phyloP scores from a whole-genome alignment of 495 filamentous ascomycete genomes.

The Xylaria venustula region DNA sequence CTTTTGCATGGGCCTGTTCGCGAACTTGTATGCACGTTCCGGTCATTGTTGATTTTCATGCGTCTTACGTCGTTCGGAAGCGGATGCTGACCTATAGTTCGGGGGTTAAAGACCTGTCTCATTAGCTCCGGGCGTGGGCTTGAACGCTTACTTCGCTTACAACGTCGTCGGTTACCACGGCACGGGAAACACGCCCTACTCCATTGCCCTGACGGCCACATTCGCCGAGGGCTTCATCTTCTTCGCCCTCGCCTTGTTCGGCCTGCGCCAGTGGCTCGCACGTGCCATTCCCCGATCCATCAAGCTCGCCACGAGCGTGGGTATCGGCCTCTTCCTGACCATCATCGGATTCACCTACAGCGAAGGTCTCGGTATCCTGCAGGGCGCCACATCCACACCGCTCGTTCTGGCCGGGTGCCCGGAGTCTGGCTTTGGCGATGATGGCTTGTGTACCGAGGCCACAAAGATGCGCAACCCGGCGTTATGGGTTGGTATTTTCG shows the following conservation, averaged over 20 bases:
- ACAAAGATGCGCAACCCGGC: conserved; percentile 73
- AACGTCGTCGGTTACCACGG: conserved; percentile 78
- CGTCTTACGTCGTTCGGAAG: not conserved
- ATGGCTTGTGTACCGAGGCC: conserved; percentile 49
- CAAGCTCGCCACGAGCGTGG: conserved; percentile 79
- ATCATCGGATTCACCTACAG: conserved; percentile 77
- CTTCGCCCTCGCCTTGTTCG: conserved; percentile 64
- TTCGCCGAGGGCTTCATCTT: conserved; percentile 82
- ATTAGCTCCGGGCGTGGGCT: conserved; percentile 77
- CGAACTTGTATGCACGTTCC: conserved; percentile 50
- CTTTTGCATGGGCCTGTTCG: conserved; percentile 74
- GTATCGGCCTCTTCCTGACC: conserved; percentile 78
- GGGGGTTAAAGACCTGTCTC: conserved; percentile 62
- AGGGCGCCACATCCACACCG: conserved; percentile 57
- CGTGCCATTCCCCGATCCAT: conserved; percentile 73
- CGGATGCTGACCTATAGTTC: not conserved
- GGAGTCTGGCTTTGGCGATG: conserved; percentile 23
- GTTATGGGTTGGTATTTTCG: conserved; percentile 84
- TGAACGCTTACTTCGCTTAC: conserved; percentile 83
- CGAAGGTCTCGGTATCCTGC: conserved; percentile 73
- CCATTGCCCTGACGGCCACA: conserved; percentile 72
- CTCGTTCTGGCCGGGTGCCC: conserved; percentile 69
- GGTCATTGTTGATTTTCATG: no score
- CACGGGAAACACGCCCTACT: conserved; percentile 62
- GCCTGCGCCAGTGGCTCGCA: conserved; percentile 80